A percentile compares a stretch with the other conserved stretches of the same genome.
phyloP scores from a whole-genome alignment of 352 stramenopile species.

The Phytopythium chamaehyphon region DNA sequence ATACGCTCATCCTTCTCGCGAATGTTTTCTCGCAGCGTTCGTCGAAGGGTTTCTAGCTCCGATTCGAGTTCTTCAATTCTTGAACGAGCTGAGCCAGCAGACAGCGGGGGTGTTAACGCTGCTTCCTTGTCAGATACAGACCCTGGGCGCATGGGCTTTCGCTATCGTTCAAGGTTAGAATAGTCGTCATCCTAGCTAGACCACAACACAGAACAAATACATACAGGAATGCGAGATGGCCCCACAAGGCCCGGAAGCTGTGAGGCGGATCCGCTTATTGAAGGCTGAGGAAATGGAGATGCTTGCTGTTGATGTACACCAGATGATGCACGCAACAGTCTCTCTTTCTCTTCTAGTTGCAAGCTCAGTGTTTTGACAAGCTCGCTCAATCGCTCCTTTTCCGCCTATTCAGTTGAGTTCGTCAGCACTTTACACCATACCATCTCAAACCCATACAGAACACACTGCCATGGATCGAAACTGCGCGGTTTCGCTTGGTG shows the following conservation, averaged over 20 bases:
- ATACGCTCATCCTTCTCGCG: conserved; percentile 62
- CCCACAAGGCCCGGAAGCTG: neutral
- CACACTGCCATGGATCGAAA: conserved; percentile 49
- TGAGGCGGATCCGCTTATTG: neutral
- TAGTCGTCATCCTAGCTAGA: neutral
- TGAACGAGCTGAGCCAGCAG: neutral
- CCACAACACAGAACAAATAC: neutral
- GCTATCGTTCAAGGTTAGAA: neutral
- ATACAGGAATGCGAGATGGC: conserved; percentile 30
- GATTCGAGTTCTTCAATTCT: conserved; percentile 17
- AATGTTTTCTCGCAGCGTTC: conserved; percentile 49
- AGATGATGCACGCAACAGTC: conserved; percentile 23
- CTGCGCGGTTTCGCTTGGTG: conserved; percentile 38
- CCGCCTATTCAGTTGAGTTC: conserved; percentile 22
- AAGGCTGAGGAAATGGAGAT: neutral
- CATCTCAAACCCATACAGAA: conserved; percentile 1
- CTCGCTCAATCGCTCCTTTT: conserved; percentile 65
- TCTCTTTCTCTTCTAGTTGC: conserved; percentile 62
- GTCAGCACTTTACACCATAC: neutral
- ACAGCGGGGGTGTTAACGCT: conserved; percentile 1
- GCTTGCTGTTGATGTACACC: conserved; percentile 8
- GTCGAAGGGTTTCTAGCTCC: conserved; percentile 37
- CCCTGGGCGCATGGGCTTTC: conserved; percentile 2
- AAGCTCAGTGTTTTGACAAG: conserved; percentile 42
- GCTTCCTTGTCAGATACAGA: neutral